A percentile compares a stretch with the other conserved stretches of the same genome.
Evolutionary conservation across 164 flowering plant species (phyloP).

Genomic region (Macadamia integrifolia): DNA sequence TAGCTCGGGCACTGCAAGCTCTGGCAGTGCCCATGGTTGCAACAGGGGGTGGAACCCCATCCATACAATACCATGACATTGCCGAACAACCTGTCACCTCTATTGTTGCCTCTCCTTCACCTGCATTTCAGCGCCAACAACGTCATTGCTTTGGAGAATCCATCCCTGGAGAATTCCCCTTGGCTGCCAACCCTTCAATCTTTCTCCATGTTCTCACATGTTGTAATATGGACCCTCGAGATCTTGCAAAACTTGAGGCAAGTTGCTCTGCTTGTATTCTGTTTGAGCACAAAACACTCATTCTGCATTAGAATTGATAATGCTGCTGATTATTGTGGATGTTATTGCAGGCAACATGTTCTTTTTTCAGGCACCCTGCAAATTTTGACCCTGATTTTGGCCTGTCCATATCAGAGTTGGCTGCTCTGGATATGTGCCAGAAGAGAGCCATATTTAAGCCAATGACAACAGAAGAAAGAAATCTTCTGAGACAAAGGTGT

Average conservation of each 20-base stretch:
- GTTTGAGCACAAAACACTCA: slow-evolving; percentile 4
- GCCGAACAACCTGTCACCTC: slow-evolving; percentile 64
- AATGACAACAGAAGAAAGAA: slow-evolving; percentile 56
- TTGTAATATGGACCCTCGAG: slow-evolving; percentile 81
- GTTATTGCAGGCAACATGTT: slow-evolving; percentile 33
- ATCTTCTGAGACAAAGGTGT: slow-evolving; percentile 54
- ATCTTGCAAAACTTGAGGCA: slow-evolving; percentile 97
- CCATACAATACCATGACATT: slow-evolving; percentile 65
- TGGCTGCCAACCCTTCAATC: slow-evolving; percentile 87
- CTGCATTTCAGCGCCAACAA: slow-evolving; percentile 52
- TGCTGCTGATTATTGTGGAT: slow-evolving; percentile 47
- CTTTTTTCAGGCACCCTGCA: slow-evolving; percentile 89
- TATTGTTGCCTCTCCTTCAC: slow-evolving; percentile 39
- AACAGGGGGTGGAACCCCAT: slow-evolving; percentile 72
- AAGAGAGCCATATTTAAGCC: slow-evolving; percentile 87
- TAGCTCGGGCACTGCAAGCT: slow-evolving; percentile 59
- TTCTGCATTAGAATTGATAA: slow-evolving; percentile 46
- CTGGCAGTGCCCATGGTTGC: slow-evolving; percentile 97
- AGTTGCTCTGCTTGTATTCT: slow-evolving; percentile 22
- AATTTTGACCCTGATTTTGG: slow-evolving; percentile 70
- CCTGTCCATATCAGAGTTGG: slow-evolving; percentile 85
- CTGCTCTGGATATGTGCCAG: slow-evolving; percentile 92
- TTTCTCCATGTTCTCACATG: slow-evolving; percentile 92
- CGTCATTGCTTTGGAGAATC: slow-evolving; percentile 84
- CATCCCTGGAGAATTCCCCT: slow-evolving; percentile 82